Evolutionary conservation across 352 stramenopile species (phyloP).

Genomic region (Phytopythium delawarense): DNA sequence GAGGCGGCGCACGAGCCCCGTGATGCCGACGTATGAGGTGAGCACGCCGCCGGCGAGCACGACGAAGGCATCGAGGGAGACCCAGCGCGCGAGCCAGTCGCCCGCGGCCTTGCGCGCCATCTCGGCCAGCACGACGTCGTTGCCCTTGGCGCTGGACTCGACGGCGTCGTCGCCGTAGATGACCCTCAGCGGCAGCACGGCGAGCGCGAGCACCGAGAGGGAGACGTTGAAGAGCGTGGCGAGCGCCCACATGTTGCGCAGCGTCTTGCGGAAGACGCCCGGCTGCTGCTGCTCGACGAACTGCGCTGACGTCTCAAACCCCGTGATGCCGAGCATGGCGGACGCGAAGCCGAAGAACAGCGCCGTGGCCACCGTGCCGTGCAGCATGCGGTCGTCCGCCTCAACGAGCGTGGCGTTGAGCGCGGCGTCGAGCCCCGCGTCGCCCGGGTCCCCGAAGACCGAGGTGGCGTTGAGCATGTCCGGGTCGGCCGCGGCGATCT

Average conservation of each 20-base stretch:
- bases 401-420: conserved; percentile 29
- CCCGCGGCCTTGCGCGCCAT: conserved; percentile 58
- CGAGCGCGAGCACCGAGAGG: conserved; percentile 78
- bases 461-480: not conserved
- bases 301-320: conserved; percentile 89
- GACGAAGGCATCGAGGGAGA: conserved; percentile 86
- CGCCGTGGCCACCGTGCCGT: conserved; percentile 46
- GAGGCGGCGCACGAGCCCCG: conserved; percentile 73
- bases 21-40: conserved; percentile 90
- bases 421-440: not conserved
- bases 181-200: conserved; percentile 68
- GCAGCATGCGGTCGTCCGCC: conserved; percentile 25
- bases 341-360: conserved; percentile 79
- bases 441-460: not conserved
- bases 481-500: conserved; percentile 16
- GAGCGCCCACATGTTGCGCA: conserved; percentile 84
- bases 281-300: conserved; percentile 89
- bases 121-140: conserved; percentile 69
- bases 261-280: conserved; percentile 77
- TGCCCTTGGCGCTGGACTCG: conserved; percentile 14
- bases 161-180: conserved; percentile 41
- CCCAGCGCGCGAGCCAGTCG: conserved; percentile 62
- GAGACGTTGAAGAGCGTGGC: conserved; percentile 87
- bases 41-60: conserved; percentile 85
- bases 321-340: conserved; percentile 89